Base-by-base conservation (phyloP, 768 basidiomycete species). In the Calocybe cyanea region DNA sequence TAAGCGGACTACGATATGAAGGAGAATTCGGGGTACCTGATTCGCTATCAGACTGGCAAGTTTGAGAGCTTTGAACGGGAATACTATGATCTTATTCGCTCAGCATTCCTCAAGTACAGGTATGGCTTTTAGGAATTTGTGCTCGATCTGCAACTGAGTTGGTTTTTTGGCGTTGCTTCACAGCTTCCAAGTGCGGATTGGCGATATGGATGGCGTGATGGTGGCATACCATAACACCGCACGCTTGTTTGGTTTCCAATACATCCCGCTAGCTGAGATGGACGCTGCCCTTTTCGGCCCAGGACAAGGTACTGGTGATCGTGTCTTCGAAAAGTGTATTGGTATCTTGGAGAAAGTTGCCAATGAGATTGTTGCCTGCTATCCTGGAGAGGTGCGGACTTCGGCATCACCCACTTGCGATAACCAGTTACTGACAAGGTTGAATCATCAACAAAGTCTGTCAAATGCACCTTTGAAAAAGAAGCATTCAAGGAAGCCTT, bases 71-170 rank as follows among this genome's bases (percentile, higher is more conserved):
- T 94, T 53, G 95, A 99, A 66, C 74, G 80, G 51, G 95, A 99
- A 62, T 92, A 92, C 57, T 96, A 92, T 62, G 95, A 99, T 59
- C 79, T 99, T 32, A 83, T 94, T 54, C 81, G 95, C 4, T 86
- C 91, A 11, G 94, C 92, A 1, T 95, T 97, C 70, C 73, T 99
- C 44, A 97, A 97, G 69, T 97, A 92, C 63, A 85, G 78, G 88
- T 89, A 50, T 28, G 68, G 9, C 18, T 15, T 18, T 11, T 46
- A n/a, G n/a, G n/a, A n/a, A n/a, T n/a, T n/a, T n/a, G n/a, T n/a
- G n/a, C n/a, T 15, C n/a, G 4, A 25, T 13, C 2, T 2, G 7
- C n/a, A 13, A 8, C 15, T 17, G 13, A 2, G 4, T 35, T 18
- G 42, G 31, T 28, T 6, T 28, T 28, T 39, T 42, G 41, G 44